Conservation (phyloP, 768 basidiomycete genomes). For the Hericium erinaceus region DNA sequence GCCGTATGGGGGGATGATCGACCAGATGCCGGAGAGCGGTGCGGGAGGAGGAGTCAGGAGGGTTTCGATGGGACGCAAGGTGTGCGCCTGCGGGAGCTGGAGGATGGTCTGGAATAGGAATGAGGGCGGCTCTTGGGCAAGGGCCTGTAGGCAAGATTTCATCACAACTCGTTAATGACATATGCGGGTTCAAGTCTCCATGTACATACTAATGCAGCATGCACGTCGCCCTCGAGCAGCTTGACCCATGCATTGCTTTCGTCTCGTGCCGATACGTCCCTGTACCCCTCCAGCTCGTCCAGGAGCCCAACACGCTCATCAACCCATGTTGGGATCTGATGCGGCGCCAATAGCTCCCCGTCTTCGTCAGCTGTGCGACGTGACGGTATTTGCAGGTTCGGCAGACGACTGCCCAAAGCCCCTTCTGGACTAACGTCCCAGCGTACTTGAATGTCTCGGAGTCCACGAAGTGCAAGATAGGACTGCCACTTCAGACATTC, state of each 20-base stretch:
- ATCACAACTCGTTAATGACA: too few species aligned
- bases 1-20: conserved; percentile 54
- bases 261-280: conserved; percentile 45
- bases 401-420: conserved; percentile 57
- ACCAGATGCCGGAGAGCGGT: conserved; percentile 59
- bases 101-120: conserved; percentile 33
- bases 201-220: conserved; percentile 55
- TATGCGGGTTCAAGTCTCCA: too few species aligned
- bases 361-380: conserved; percentile 22
- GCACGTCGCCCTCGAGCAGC: conserved; percentile 67
- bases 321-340: conserved; percentile 68
- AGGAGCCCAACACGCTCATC: conserved; percentile 37
- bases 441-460: conserved; percentile 42
- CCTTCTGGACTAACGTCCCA: conserved; percentile 67
- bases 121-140: conserved; percentile 38
- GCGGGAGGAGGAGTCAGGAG: conserved; percentile 58
- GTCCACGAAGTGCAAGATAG: conserved; percentile 60
- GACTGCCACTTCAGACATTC: conserved; percentile 91
- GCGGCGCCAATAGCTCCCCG: conserved; percentile 51
- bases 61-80: conserved; percentile 30
- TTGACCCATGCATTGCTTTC: conserved; percentile 81
- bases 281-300: conserved; percentile 60
- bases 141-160: conserved; percentile 26
- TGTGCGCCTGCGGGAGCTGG: conserved; percentile 25
- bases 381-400: conserved; percentile 55